A percentile compares a stretch with the other conserved stretches of the same genome.
phyloP scores from a whole-genome alignment of 1,139 yeast genomes.

The Saccharomyces hybrid region DNA sequence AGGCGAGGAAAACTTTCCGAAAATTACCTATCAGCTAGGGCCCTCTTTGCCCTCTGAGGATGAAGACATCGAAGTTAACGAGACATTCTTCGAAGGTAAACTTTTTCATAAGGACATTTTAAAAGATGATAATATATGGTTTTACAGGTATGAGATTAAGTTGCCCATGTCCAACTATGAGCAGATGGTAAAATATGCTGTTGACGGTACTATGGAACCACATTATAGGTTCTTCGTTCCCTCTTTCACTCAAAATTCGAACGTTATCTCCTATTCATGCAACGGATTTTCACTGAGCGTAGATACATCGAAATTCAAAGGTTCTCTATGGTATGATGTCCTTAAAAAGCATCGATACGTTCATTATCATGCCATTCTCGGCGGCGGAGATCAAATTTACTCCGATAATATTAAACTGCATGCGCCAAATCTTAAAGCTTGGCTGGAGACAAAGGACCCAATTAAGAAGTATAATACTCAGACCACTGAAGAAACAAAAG shows the following conservation, averaged over 20 bases:
- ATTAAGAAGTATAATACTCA: conserved; percentile 38
- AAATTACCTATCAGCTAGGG: conserved; percentile 25
- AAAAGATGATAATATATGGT: conserved; percentile 36
- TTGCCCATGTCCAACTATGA: conserved; percentile 42
- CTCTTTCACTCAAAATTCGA: conserved; percentile 39
- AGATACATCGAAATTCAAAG: conserved; percentile 57
- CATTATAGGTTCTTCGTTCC: conserved; percentile 35
- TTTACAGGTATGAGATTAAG: conserved; percentile 56
- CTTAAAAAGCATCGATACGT: conserved; percentile 50
- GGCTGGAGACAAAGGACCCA: conserved; percentile 53
- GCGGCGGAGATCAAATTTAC: conserved; percentile 96
- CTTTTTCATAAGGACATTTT: conserved; percentile 38
- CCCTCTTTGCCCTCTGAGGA: conserved; percentile 12
- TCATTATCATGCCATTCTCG: conserved; percentile 89
- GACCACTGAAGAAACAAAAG: conserved; percentile 41
- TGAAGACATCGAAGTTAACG: conserved; percentile 10
- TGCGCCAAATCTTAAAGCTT: conserved; percentile 47
- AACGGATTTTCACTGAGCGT: conserved; percentile 84
- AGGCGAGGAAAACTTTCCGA: conserved; percentile 16
- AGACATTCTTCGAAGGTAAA: conserved; percentile 43
- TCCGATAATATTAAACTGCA: conserved; percentile 70
- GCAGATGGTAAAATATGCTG: conserved; percentile 53
- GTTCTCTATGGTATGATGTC: conserved; percentile 83
- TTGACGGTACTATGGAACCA: conserved; percentile 41
- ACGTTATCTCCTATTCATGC: conserved; percentile 75